phyloP scores from a whole-genome alignment of 306 rosid species.

The Bauhinia variegata region DNA sequence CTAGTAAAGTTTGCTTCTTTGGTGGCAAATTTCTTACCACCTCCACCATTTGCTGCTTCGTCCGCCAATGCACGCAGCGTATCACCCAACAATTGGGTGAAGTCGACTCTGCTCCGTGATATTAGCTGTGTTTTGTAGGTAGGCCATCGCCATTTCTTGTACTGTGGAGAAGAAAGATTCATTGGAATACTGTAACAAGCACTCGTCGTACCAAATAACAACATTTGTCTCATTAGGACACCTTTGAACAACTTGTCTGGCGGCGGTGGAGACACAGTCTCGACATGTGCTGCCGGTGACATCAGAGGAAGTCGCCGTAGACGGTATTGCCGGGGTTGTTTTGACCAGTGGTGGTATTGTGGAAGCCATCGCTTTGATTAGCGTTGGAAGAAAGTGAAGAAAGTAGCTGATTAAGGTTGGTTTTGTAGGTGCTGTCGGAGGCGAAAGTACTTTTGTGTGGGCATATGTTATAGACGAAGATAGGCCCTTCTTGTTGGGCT shows the following conservation, averaged over 20 bases:
- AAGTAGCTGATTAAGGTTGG: slow-evolving; percentile 40
- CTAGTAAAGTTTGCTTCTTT: neutral
- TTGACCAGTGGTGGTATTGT: slow-evolving; percentile 21
- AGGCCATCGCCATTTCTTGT: neutral
- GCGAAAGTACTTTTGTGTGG: slow-evolving; percentile 3
- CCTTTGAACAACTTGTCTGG: neutral
- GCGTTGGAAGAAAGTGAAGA: slow-evolving; percentile 38
- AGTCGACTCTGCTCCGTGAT: neutral
- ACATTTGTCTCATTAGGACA: slow-evolving; percentile 34
- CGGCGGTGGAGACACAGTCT: slow-evolving; percentile 33
- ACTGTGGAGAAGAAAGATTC: neutral
- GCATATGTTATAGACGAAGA: neutral
- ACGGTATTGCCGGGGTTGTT: neutral
- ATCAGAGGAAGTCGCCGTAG: slow-evolving; percentile 46
- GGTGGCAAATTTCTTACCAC: slow-evolving; percentile 23
- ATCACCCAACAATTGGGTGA: neutral
- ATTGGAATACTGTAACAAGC: slow-evolving; percentile 41
- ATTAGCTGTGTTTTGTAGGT: neutral
- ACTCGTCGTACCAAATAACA: slow-evolving; percentile 29
- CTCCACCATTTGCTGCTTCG: slow-evolving; percentile 1
- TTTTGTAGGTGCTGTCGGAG: slow-evolving; percentile 34
- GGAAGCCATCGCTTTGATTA: slow-evolving; percentile 14
- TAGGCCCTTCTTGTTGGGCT: neutral
- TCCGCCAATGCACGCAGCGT: neutral
- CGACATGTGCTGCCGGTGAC: neutral